Evolutionary conservation across 768 basidiomycete species (phyloP), one percentile per base, ranked within the genome.

Genomic region (Rhodotorula babjevae): DNA sequence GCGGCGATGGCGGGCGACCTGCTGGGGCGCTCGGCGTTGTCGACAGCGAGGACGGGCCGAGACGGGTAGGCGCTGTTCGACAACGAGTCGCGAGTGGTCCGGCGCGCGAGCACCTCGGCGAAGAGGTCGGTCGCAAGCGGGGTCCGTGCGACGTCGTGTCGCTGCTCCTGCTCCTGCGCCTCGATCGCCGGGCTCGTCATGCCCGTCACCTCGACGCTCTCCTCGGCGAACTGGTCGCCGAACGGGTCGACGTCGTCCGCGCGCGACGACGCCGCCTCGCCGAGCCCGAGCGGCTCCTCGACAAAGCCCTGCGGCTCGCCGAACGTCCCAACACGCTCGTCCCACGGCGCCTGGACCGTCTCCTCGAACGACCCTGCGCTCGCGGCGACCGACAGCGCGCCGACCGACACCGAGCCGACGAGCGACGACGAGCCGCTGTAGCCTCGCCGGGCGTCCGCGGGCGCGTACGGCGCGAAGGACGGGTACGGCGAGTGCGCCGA

Each of bases 151-250:
- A 60, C 42, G 42, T 36, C 56, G 15, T 36, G 29, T 31, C 6
- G 14, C 56, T 36, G 15, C 12, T 12, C 23, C 11, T 52, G 6
- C 50, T 1, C 14, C 7, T 52, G 62, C 33, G 31, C 61, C 3
- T 19, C 16, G 2, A 8, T 25, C 12, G 23, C 46, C 6, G 21
- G 57, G 36, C 23, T 14, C 58, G 44, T 19, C 18, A 12, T 27
- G 6, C 50, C 11, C 3, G 23, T 25, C 50, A 6, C 3, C 14
- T 59, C 47, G 27, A 40, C 46, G 12, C 21, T 3, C 0, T 6
- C 33, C 19, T 44, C 61, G 3, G 21, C 68, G 36, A 69, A 69
- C 3, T 29, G 49, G 29, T 69, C 68, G 40, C 50, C 58, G 58
- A 69, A 69, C 23, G 68, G 68, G 59, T 69, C 42, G 23, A 25